phyloP scores from a whole-genome alignment of 352 stramenopile genomes.

The Pythium graminicola region DNA sequence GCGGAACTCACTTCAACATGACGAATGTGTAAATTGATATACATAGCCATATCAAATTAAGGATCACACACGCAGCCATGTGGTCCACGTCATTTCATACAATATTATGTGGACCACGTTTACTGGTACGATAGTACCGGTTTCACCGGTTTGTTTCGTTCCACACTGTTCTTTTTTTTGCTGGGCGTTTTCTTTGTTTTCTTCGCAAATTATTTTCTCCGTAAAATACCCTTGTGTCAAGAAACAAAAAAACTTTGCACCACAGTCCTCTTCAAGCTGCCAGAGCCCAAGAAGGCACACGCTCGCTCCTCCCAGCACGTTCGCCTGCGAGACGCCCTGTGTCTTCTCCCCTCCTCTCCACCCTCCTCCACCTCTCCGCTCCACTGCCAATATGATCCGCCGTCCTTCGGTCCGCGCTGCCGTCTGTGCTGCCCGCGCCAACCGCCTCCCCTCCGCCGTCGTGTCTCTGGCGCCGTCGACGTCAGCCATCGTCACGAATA shows the following conservation, averaged over 20 bases:
- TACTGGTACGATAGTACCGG: not conserved
- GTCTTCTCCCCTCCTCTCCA: not conserved
- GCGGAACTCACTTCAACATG: not conserved
- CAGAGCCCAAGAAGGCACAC: not conserved
- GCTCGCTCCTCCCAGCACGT: not conserved
- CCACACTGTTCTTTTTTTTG: not conserved
- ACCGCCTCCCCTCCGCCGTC: not conserved
- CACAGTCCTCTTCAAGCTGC: conserved; percentile 8
- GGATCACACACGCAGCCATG: not conserved
- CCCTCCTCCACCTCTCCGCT: not conserved
- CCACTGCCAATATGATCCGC: conserved; percentile 11
- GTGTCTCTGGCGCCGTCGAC: not conserved
- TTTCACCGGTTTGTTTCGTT: not conserved
- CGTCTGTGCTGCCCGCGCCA: not conserved
- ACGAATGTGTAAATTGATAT: not conserved
- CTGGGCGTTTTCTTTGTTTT: not conserved
- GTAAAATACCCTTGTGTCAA: conserved; percentile 1
- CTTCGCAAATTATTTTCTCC: not conserved
- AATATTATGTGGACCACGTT: conserved; percentile 2
- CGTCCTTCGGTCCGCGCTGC: conserved; percentile 4
- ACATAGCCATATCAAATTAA: conserved; percentile 4
- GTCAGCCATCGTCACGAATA: not conserved
- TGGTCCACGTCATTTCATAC: not conserved
- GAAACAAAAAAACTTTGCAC: conserved; percentile 8
- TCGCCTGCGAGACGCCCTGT: not conserved